Evolutionary conservation across 768 basidiomycete genomes (phyloP), one percentile per base, ranked within the genome.

Genomic region (Mycena belliarum): DNA sequence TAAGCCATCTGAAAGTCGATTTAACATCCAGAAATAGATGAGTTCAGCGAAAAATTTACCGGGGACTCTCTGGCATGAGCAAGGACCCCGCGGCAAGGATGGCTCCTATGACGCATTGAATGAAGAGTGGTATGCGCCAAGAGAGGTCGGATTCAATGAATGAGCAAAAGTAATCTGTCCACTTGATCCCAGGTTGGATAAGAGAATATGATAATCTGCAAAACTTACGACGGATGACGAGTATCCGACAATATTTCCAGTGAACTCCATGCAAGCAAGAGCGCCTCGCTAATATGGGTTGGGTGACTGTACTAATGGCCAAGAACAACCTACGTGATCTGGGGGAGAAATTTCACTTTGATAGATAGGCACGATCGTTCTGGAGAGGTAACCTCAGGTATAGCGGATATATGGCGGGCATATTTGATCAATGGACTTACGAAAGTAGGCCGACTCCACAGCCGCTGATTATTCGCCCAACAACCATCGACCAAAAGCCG

Each of bases 261-360:
- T 95, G 69, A 97, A 97, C 67, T 97, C 95, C 83, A 97, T 93
- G 66, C 93, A 95, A 2, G 94, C 95, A 40, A 97, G 77, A 40
- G 91, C 87, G 46, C 95, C 95, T 64, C 95, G 85, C 88, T 95
- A 65, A 35, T 2, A 42, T 41, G 26, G 20, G 25, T 18, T 18
- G 35, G 49, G n/a, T 48, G 28, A 32, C 14, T 25, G 49, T n/a
- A 42, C 47, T 45, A 15, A 64, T 32, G 18, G 35, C 23, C 49
- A n/a, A 38, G 64, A 20, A 38, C 67, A 4, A 11, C 85, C 23
- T 63, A 91, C 93, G 75, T 95, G 92, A 65, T 90, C 81, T 3
- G 95, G 91, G 28, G 95, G 95, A 5, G 93, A 95, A 45, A 97
- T 93, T 77, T 98, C 95, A 65, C 91, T 93, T 76, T 97, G 92